phyloP scores from a whole-genome alignment of 768 basidiomycete species.

The Postia placenta region DNA sequence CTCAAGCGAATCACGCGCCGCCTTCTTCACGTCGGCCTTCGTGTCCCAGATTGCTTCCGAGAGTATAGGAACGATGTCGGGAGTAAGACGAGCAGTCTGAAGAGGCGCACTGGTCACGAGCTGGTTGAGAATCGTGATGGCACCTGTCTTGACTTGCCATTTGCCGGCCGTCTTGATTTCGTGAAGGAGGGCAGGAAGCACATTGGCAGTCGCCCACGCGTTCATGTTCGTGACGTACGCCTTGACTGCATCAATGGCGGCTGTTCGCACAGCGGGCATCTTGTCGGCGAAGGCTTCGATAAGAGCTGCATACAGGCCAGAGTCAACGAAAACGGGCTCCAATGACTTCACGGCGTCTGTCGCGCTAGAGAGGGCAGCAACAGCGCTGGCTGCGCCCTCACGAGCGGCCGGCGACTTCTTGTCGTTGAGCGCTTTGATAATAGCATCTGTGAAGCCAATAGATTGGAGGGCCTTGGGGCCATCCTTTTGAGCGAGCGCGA shows the following conservation, averaged over 20 bases:
- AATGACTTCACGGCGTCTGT: slow-evolving; percentile 74
- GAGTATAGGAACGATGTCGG: slow-evolving; percentile 91
- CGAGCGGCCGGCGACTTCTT: slow-evolving; percentile 93
- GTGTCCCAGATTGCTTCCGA: slow-evolving; percentile 98
- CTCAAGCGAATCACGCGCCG: slow-evolving; percentile 88
- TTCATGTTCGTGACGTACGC: slow-evolving; percentile 73
- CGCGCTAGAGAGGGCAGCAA: slow-evolving; percentile 53
- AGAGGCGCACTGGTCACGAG: slow-evolving; percentile 76
- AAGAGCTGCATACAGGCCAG: slow-evolving; percentile 80
- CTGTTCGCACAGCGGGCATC: slow-evolving; percentile 79
- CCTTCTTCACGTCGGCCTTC: slow-evolving; percentile 98
- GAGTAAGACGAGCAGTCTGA: slow-evolving; percentile 86
- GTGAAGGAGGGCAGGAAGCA: slow-evolving; percentile 85
- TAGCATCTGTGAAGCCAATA: slow-evolving; percentile 64
- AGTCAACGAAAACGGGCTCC: slow-evolving; percentile 83
- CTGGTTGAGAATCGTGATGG: slow-evolving; percentile 77
- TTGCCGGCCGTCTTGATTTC: slow-evolving; percentile 95
- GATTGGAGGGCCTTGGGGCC: slow-evolving; percentile 73
- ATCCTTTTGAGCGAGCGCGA: slow-evolving; percentile 73
- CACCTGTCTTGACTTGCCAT: slow-evolving; percentile 95
- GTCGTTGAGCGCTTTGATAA: slow-evolving; percentile 83
- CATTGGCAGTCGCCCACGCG: slow-evolving; percentile 78
- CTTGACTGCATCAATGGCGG: slow-evolving; percentile 79
- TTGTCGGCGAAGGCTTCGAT: slow-evolving; percentile 95
- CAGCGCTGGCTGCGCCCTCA: slow-evolving; percentile 77